These are phyloP conservation scores for Fusarium lyarnte DNA, from an alignment of 2,329 filamentous ascomycete species.

Conservation along the genomic window DNA sequence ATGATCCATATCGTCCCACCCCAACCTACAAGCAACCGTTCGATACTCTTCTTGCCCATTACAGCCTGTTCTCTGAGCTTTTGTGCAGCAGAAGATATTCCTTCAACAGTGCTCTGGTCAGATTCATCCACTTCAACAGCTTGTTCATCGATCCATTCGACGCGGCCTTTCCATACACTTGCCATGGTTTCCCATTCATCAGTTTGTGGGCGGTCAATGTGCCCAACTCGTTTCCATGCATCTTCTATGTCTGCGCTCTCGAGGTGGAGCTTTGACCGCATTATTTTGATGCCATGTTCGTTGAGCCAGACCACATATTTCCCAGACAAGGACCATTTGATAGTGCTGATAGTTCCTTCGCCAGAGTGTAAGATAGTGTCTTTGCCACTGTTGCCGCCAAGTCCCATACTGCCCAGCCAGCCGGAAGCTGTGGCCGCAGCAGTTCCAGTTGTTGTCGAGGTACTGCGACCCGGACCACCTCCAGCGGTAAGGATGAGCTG, in stretches of 20 bases:
- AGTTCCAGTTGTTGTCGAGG: conserved; percentile 86
- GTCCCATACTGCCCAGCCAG: conserved; percentile 89
- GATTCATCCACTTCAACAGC: conserved; percentile 76
- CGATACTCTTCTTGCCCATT: conserved; percentile 62
- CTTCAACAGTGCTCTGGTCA: conserved; percentile 52
- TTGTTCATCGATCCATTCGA: conserved; percentile 92
- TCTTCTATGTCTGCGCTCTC: conserved; percentile 80
- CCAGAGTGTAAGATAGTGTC: conserved; percentile 91
- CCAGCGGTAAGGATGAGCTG: conserved; percentile 87
- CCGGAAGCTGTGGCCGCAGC: conserved; percentile 85
- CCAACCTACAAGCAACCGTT: conserved; percentile 93
- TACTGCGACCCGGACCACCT: conserved; percentile 81
- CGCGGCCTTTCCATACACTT: conserved; percentile 89
- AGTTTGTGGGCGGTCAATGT: conserved; percentile 87
- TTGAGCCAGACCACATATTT: conserved; percentile 96
- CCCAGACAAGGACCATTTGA: conserved; percentile 94
- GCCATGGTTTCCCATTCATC: conserved; percentile 97
- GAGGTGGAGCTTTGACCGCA: conserved; percentile 87
- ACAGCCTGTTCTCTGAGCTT: conserved; percentile 61
- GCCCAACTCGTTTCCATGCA: conserved; percentile 94
- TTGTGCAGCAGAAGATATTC: conserved; percentile 56
- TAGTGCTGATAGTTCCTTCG: conserved; percentile 88
- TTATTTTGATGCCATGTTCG: conserved; percentile 97
- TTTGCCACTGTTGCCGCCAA: conserved; percentile 80
- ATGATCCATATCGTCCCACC: conserved; percentile 96